phyloP scores from a whole-genome alignment of 306 rosid species.

The Lagenaria siceraria region DNA sequence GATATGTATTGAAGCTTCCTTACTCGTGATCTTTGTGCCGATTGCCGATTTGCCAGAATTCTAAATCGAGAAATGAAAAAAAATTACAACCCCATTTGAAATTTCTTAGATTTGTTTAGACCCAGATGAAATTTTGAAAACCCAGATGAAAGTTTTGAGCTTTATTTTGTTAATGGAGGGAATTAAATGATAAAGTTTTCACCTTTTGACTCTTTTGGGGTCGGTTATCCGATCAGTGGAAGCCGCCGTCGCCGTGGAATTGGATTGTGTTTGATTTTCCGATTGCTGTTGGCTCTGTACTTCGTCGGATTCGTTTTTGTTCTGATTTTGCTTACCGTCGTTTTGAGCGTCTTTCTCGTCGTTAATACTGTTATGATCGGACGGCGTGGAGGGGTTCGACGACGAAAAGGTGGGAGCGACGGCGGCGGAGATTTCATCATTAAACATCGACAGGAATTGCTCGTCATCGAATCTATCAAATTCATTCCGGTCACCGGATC shows the following conservation, averaged over 20 bases:
- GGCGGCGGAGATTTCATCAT: slow-evolving; percentile 36
- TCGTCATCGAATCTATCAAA: slow-evolving; percentile 73
- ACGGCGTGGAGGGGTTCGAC: slow-evolving; percentile 68
- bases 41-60: slow-evolving; percentile 94
- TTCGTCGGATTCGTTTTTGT: slow-evolving; percentile 53
- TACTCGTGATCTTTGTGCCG: slow-evolving; percentile 94
- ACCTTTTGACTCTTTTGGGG: slow-evolving; percentile 94
- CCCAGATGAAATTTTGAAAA: background rate
- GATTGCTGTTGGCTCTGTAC: slow-evolving; percentile 47
- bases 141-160: background rate
- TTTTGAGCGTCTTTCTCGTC: slow-evolving; percentile 29
- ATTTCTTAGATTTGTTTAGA: background rate
- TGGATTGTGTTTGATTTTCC: slow-evolving; percentile 19
- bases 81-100: background rate
- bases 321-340: slow-evolving; percentile 5
- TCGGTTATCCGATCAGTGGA: slow-evolving; percentile 47
- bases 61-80: slow-evolving; percentile 21
- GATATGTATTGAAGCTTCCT: slow-evolving; percentile 91
- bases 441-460: slow-evolving; percentile 76
- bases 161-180: background rate
- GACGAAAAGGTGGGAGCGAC: slow-evolving; percentile 26
- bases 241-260: slow-evolving; percentile 4
- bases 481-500: slow-evolving; percentile 12
- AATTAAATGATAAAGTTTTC: background rate
- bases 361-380: slow-evolving; percentile 64